These are phyloP conservation scores for Phytophthora macrochlamydospora DNA, from an alignment of 352 stramenopile species.

Conservation along the genomic window DNA sequence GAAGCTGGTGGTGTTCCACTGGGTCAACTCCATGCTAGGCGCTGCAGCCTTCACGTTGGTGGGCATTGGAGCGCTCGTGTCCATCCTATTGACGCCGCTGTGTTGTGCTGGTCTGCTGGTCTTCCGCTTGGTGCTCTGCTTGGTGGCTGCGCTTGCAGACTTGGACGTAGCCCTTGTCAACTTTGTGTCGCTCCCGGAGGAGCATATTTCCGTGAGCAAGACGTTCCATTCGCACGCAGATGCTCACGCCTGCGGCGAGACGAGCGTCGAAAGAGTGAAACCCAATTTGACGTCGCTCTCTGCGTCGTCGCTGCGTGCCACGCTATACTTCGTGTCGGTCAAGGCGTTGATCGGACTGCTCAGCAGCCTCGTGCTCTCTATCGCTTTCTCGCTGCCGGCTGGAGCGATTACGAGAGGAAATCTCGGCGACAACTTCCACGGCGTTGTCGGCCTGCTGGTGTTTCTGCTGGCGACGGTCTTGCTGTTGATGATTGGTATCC, in stretches of 20 bases:
- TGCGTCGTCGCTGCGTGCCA: constrained; percentile 41
- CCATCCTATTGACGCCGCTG: constrained; percentile 51
- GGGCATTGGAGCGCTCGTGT: constrained; percentile 38
- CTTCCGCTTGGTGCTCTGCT: constrained; percentile 57
- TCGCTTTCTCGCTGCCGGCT: constrained; percentile 59
- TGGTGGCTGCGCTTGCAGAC: constrained; percentile 58
- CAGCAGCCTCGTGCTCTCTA: constrained; percentile 55
- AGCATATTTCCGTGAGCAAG: constrained; percentile 55
- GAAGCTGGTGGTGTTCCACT: constrained; percentile 66
- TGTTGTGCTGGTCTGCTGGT: constrained; percentile 61
- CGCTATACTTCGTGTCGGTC: constrained; percentile 67
- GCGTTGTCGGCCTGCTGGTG: constrained; percentile 45
- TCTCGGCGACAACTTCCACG: constrained; percentile 46
- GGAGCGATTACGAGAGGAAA: constrained; percentile 39
- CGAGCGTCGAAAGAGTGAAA: constrained; percentile 50
- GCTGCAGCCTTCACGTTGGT: constrained; percentile 49
- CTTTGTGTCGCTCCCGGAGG: constrained; percentile 56
- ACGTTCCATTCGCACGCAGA: constrained; percentile 36
- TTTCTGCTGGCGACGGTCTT: constrained; percentile 51
- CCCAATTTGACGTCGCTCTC: constrained; percentile 55
- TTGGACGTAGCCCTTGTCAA: constrained; percentile 69
- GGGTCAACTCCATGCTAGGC: constrained; percentile 59
- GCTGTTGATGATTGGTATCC: constrained; percentile 55
- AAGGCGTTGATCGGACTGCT: constrained; percentile 61
- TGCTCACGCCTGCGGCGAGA: constrained; percentile 39